Percentiles rank a stretch among this genome's conserved stretches.
These are phyloP conservation scores for Beta corolliflora DNA, from an alignment of 179 eudicot genomes.

Conservation along the genomic window DNA sequence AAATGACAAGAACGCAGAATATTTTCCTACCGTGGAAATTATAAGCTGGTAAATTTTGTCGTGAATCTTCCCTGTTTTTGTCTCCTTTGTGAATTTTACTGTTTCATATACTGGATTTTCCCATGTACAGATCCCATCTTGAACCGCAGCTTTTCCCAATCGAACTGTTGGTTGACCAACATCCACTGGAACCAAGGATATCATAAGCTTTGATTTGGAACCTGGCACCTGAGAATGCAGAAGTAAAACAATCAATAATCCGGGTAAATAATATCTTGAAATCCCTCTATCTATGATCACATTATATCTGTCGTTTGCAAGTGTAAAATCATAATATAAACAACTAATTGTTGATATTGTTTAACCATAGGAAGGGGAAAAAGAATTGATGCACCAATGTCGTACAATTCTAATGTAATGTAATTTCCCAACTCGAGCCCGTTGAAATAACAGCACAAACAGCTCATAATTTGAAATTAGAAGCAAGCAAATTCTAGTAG, in stretches of 20 bases:
- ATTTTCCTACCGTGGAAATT: constrained; percentile 41
- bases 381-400: not conserved
- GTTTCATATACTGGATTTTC: constrained; percentile 84
- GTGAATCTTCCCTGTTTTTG: constrained; percentile 45
- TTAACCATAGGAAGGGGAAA: not conserved
- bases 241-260: constrained; percentile 12
- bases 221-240: constrained; percentile 63
- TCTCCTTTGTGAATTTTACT: constrained; percentile 61
- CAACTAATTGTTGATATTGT: not conserved
- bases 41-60: constrained; percentile 48
- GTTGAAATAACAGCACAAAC: not conserved
- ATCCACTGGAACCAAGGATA: constrained; percentile 79
- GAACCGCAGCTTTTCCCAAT: constrained; percentile 61
- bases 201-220: constrained; percentile 56
- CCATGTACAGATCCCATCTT: constrained; percentile 86
- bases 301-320: constrained; percentile 2
- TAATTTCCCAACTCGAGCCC: not conserved
- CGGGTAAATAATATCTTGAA: constrained; percentile 24
- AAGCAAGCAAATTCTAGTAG: not conserved
- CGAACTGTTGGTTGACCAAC: constrained; percentile 86
- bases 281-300: constrained; percentile 13
- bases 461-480: not conserved
- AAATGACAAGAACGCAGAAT: not conserved
- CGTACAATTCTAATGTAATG: not conserved
- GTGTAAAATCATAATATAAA: not conserved